phyloP scores from a whole-genome alignment of 306 rosid species.

The Rubus parviflorus region DNA sequence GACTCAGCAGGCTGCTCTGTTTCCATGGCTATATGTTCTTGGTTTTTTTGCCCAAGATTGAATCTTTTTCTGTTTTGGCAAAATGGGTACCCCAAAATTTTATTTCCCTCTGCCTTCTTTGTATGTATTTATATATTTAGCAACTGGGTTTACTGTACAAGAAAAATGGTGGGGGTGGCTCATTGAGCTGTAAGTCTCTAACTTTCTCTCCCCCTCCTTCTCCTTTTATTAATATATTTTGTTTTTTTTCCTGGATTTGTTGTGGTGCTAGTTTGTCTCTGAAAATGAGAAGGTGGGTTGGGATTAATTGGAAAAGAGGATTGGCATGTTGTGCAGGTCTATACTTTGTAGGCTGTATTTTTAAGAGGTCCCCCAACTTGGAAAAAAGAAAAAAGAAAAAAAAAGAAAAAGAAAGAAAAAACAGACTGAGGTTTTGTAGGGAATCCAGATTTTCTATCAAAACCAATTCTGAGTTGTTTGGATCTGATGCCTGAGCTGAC shows the following conservation, averaged over 20 bases:
- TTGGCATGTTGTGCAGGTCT: slow-evolving; percentile 25
- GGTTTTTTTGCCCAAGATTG: slow-evolving; percentile 16
- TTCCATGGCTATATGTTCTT: slow-evolving; percentile 21
- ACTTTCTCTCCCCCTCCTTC: slow-evolving; percentile 3
- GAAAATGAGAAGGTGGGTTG: slow-evolving; percentile 18
- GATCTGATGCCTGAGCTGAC: slow-evolving; percentile 13
- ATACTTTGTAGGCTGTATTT: not conserved
- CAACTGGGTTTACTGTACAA: slow-evolving; percentile 2
- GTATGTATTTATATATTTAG: slow-evolving; percentile 8
- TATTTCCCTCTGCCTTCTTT: not conserved
- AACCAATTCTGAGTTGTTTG: not conserved
- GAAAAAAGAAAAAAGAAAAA: not conserved
- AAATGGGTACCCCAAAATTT: slow-evolving; percentile 5
- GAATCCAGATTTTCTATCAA: slow-evolving; percentile 7
- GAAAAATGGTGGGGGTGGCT: slow-evolving; percentile 21
- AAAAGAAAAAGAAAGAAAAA: not conserved
- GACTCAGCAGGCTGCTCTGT: slow-evolving; percentile 5
- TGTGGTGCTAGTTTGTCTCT: slow-evolving; percentile 28
- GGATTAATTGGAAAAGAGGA: slow-evolving; percentile 22
- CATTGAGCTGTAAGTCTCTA: slow-evolving; percentile 24
- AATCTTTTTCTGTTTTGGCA: slow-evolving; percentile 4
- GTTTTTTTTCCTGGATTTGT: slow-evolving; percentile 26
- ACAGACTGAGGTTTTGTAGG: slow-evolving; percentile 12
- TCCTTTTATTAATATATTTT: slow-evolving; percentile 16
- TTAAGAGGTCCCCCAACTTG: slow-evolving; percentile 17